phyloP scores from a whole-genome alignment of 202 grass and related monocot species.

The Schoenoplectus triqueter region DNA sequence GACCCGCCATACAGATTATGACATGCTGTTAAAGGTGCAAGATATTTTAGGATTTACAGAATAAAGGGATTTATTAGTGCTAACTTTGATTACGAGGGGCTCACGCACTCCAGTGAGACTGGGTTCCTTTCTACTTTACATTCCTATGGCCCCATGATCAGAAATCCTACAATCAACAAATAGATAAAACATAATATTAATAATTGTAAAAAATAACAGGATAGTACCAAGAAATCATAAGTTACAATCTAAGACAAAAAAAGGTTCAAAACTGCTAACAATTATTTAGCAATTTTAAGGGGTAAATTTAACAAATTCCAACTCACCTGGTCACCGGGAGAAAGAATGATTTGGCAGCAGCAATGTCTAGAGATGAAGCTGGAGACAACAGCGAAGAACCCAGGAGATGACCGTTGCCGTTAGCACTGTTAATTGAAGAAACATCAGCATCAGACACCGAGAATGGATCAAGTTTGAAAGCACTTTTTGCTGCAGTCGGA shows the following conservation, averaged over 20 bases:
- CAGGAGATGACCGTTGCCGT: slow-evolving; percentile 46
- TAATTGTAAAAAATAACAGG: neutral
- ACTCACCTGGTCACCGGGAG: slow-evolving; percentile 66
- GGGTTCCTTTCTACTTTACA: slow-evolving; percentile 64
- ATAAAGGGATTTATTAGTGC: slow-evolving; percentile 43
- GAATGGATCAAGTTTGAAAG: slow-evolving; percentile 42
- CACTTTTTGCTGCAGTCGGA: slow-evolving; percentile 48
- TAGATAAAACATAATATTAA: slow-evolving; percentile 28
- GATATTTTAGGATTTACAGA: slow-evolving; percentile 46
- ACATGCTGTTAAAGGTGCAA: neutral
- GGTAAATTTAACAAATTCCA: neutral
- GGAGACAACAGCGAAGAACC: slow-evolving; percentile 57
- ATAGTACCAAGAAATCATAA: neutral
- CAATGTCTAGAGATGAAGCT: slow-evolving; percentile 55
- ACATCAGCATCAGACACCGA: slow-evolving; percentile 34
- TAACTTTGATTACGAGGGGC: slow-evolving; percentile 74
- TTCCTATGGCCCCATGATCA: slow-evolving; percentile 78
- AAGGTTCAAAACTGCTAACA: neutral
- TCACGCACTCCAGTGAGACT: slow-evolving; percentile 42
- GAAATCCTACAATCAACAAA: slow-evolving; percentile 64
- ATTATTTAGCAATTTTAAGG: slow-evolving; percentile 17
- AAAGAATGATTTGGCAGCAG: slow-evolving; percentile 65
- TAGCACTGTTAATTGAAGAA: slow-evolving; percentile 32
- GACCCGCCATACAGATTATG: neutral
- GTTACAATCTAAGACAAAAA: neutral